Evolutionary conservation across 2,329 filamentous ascomycete species (phyloP), one percentile per base, ranked within the genome.

Genomic region (Aspergillus chevalieri): DNA sequence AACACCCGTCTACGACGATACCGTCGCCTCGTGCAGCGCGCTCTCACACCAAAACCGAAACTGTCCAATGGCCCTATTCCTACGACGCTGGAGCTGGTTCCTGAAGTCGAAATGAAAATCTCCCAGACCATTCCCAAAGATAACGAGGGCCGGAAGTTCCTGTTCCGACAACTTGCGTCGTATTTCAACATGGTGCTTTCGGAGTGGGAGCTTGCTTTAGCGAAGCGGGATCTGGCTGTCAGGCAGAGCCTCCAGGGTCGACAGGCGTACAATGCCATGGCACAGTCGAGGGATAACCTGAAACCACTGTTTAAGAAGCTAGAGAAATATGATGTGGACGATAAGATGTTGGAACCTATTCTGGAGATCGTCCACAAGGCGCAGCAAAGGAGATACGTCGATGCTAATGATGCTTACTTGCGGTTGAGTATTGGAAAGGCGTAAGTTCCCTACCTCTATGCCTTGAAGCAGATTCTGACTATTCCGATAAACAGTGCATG

Each of bases 181-280:
- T 98, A 96, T 75, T 97, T 98, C 74, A 94, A 88, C 47, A 89
- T 98, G 83, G 83, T 98, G n/a, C 75, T 98, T 50, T 81, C 78
- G 42, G 92, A 94, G 68, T 98, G 94, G 86, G 83, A 91, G 60
- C 65, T 74, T 38, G 90, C 91, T 4, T 80, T 98, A 60, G 81
- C 81, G 5, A 71, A 74, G 43, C 78, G 83, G 44, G 73, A 79
- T 24, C 60, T 70, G 7, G 73, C 75, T 2, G 77, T 84, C 28
- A 82, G 87, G 59, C 81, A 84, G 52, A 91, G 87, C 24, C 86
- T 84, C 57, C 83, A 88, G 17, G 89, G 91, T 60, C 89, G 89
- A 62, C 82, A 84, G 54, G 93, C 93, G 5, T 84, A 86, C 59
- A 86, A 81, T 62, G 86, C 89, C 46, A 95, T 96, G 87, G 77